Evolutionary conservation across 495 filamentous ascomycete species (phyloP), one percentile per base, ranked within the genome.

Genomic region (Penicillium argentinense): DNA sequence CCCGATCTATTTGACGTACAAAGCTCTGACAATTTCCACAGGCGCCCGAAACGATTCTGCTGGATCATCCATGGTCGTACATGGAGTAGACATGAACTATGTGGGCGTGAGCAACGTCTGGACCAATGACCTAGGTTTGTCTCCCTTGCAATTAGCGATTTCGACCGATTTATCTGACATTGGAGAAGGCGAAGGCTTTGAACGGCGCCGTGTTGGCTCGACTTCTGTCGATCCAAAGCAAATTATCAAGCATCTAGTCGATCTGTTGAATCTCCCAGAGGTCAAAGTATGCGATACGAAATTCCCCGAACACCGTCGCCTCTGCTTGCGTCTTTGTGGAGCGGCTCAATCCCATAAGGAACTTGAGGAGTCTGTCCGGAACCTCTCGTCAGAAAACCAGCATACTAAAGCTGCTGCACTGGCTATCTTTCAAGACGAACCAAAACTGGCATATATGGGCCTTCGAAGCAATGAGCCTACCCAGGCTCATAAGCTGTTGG

Each of bases 341-440:
- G 87, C 88, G 66, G 78, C 81, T 4, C 76, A 86, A 34, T 72
- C 80, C 3, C 69, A 81, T 29, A 69, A 80, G 19, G 76, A 85
- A 24, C 67, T 89, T 1, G 81, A 90, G 44, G 69, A 76, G 66
- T 41, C 75, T 59, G 66, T 90, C 1, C 79, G 82, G 50, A 70
- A 71, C 13, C 71, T 83, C n/a, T 79, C 81, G 7, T 45, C 64
- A 4, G 57, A 80, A 13, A 82, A 79, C 1, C 79, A 86, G 57
- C 79, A 89, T 60, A 95, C 91, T 23, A 91, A 90, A 73, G 87
- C 86, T 12, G 86, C 89, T 28, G 86, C 85, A 3, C 70, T 84
- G 43, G 88, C 89, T 4, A 66, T 95, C 5, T 89, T 92, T 49
- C 78, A 88, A 47, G 80, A 84, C 29, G 75, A 88, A 42, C 73